A percentile compares a stretch with the other conserved stretches of the same genome.
These are phyloP conservation scores for Tillandsia fasciculata DNA, from an alignment of 176 grass and related monocot genomes.

Conservation along the genomic window DNA sequence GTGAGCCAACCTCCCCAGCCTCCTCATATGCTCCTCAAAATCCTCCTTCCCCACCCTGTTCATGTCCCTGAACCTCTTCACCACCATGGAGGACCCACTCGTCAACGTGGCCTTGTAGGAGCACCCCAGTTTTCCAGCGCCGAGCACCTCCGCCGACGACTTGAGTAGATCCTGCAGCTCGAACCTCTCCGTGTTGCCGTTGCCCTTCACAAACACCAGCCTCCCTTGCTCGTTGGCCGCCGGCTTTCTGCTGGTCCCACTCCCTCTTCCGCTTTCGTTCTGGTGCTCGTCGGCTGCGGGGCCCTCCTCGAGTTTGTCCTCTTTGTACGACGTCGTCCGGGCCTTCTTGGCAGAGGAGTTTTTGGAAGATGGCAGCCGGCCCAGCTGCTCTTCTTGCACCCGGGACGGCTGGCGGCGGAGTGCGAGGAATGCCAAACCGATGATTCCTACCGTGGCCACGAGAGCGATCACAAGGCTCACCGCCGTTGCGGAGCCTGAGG, in stretches of 20 bases:
- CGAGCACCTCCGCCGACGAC: constrained; percentile 82
- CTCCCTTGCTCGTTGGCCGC: constrained; percentile 38
- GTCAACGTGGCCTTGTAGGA: constrained; percentile 67
- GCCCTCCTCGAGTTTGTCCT: not conserved
- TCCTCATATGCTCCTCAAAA: constrained; percentile 95
- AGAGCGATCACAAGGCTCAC: constrained; percentile 20
- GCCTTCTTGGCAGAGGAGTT: constrained; percentile 5
- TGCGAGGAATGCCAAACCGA: constrained; percentile 20
- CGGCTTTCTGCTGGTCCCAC: constrained; percentile 9
- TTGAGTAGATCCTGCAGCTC: constrained; percentile 86
- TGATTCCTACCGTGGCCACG: constrained; percentile 28
- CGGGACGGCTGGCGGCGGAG: constrained; percentile 15
- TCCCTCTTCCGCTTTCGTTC: constrained; percentile 13
- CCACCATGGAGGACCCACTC: constrained; percentile 45
- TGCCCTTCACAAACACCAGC: constrained; percentile 52
- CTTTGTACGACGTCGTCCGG: not conserved
- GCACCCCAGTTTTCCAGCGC: constrained; percentile 51
- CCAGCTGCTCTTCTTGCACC: constrained; percentile 19
- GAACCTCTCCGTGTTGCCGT: constrained; percentile 32
- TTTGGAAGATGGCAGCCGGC: not conserved
- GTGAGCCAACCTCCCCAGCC: constrained; percentile 67
- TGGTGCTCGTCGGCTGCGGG: not conserved
- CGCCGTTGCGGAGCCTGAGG: not conserved
- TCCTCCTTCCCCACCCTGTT: constrained; percentile 72
- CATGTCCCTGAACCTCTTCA: constrained; percentile 97